Evolutionary conservation across 208 protist species (phyloP), one percentile per base, ranked within the genome.

Genomic region (Wallacemonas collosoma): DNA sequence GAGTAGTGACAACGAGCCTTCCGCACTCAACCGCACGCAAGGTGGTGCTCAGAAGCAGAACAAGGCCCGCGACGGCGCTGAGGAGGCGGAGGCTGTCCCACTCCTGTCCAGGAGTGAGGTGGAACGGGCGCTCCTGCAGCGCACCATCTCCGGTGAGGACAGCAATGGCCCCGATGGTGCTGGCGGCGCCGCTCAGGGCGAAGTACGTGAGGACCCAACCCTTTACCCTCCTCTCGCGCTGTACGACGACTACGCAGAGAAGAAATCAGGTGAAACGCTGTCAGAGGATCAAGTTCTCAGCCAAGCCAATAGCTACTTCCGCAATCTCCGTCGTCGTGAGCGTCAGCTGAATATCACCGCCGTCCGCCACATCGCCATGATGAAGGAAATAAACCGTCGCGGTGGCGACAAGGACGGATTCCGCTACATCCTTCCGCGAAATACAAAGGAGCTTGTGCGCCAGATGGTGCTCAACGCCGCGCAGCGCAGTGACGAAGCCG

Each of bases 391-490:
- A 38, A 96, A 96, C 78, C 81, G 85, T 15, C 81, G 81, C 7
- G 92, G 92, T n/a, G 92, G 92, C 8, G 92, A 96, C 71, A 93
- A 88, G 72, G 88, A 96, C 35, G 92, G 92, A 2, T 96, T 96
- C 66, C 83, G 83, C 57, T 96, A 96, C 72, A 86, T 96, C 1
- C 70, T 96, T 36, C 92, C 92, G 3, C 85, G 81, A 35, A 93
- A 86, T 67, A 83, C 86, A 11, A 93, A 89, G 79, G 60, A 84
- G 55, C 77, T 95, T 5, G 90, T 91, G 57, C 76, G 81, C 14
- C 81, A 93, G 60, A 87, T 96, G 80, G 51, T 81, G 68, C 40
- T 65, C 8, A 65, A 65, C 60, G 43, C 41, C 15, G 60, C 60
- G 9, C 56, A 77, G 48, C 77, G 67, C 26, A 77, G 78, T 64